Base-by-base conservation (phyloP, 2,329 filamentous ascomycete genomes). In the Dryadomyces sulphureus region DNA sequence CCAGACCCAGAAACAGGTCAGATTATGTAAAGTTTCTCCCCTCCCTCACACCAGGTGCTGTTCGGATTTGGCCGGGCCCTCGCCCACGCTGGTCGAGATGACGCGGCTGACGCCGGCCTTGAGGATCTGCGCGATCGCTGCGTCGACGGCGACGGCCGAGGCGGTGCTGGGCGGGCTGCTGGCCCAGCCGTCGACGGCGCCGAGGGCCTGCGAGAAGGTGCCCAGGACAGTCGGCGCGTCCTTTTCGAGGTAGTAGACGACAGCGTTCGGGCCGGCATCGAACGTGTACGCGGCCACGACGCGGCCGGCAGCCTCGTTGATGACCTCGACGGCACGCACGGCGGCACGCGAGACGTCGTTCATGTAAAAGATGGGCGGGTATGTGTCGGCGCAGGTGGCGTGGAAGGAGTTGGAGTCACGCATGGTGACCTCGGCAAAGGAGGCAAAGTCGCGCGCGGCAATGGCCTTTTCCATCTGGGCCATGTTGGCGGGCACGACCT, bases 361-460 rank as follows among this genome's bases (percentile, higher is more conserved):
- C 73, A 98, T 81, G 71, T 98, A 98, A 66, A 94, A 95, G 60
- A 98, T 98, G 17, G 93, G 92, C 39, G 93, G 92, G 66, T 87
- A 88, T 2, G 92, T 96, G 62, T 98, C 92, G 55, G 93, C 70
- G 62, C 92, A 96, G 48, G 82, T 87, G 34, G 92, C 86, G 64
- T 98, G 92, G 78, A 98, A 98, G 49, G 80, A 86, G 68, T 98
- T 98, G 60, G 84, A 93, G 62, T 98, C 92, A 62, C 81, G 82
- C 89, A 95, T 98, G 16, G 92, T 94, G 51, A 95, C 75, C 60
- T 85, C 79, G 21, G 83, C 92, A 59, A 98, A 98, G 19, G 74
- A 69, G 56, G 79, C 76, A 65, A 98, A 98, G 65, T 98, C 84
- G 55, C 76, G 77, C 17, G 52, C 54, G 5, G 54, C 52, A 27